Conservation (phyloP, 441 rosid genomes). For the Mallotus repandus region DNA sequence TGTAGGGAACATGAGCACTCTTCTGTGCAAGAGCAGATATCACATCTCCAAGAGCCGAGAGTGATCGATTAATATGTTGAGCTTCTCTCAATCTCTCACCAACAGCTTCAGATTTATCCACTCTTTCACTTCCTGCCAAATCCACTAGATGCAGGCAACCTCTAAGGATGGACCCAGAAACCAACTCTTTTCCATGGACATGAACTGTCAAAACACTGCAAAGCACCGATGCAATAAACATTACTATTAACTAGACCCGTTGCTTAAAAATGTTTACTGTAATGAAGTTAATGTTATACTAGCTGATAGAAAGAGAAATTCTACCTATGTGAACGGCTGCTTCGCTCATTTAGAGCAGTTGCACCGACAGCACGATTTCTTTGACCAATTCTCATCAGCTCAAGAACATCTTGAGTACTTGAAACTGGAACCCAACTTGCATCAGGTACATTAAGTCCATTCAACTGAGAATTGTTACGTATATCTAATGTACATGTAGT, state of each 20-base stretch:
- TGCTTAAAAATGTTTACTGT: neutral
- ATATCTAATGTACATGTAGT: slow-evolving; percentile 70
- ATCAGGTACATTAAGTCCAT: slow-evolving; percentile 94
- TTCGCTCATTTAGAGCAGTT: slow-evolving; percentile 88
- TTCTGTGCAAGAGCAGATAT: slow-evolving; percentile 90
- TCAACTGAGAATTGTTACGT: slow-evolving; percentile 80
- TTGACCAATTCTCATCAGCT: slow-evolving; percentile 82
- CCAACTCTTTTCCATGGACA: slow-evolving; percentile 76
- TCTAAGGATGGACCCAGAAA: slow-evolving; percentile 72
- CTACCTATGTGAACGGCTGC: slow-evolving; percentile 94
- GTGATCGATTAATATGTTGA: slow-evolving; percentile 84
- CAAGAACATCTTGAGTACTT: slow-evolving; percentile 81
- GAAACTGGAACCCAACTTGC: slow-evolving; percentile 86
- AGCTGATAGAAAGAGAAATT: neutral
- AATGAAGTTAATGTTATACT: neutral
- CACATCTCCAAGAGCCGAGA: slow-evolving; percentile 94
- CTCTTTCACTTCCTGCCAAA: slow-evolving; percentile 97
- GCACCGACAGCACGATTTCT: slow-evolving; percentile 93
- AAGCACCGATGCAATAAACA: neutral
- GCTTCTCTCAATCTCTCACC: slow-evolving; percentile 98
- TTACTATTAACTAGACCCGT: neutral
- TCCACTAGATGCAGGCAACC: slow-evolving; percentile 94
- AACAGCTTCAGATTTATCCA: slow-evolving; percentile 89
- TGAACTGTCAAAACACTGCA: slow-evolving; percentile 87
- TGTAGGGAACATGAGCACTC: slow-evolving; percentile 82